A percentile compares a stretch with the other conserved stretches of the same genome.
Conservation (phyloP, 441 rosid genomes). For the Metrosideros polymorpha region DNA sequence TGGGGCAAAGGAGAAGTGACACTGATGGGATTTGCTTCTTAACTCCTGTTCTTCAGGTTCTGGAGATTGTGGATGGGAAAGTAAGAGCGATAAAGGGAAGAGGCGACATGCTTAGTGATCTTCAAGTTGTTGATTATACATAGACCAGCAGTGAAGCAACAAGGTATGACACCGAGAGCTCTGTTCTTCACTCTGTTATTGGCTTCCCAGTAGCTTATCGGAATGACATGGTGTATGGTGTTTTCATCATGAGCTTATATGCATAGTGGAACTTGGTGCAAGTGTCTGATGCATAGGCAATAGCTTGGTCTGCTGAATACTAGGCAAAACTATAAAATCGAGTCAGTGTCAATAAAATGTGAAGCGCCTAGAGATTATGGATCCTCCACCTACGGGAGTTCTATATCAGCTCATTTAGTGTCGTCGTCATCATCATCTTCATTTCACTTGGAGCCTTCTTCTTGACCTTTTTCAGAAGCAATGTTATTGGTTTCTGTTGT, state of each 20-base stretch:
- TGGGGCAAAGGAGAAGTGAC: not conserved
- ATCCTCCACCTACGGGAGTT: not conserved
- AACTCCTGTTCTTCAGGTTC: conserved; percentile 39
- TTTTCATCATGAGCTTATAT: not conserved
- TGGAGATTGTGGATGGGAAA: conserved; percentile 60
- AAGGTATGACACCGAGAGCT: not conserved
- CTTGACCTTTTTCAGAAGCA: not conserved
- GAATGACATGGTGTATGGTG: not conserved
- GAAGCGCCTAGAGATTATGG: not conserved
- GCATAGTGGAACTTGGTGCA: not conserved
- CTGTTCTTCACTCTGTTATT: not conserved
- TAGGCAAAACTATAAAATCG: not conserved
- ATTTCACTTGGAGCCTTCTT: not conserved
- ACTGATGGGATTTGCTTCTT: not conserved
- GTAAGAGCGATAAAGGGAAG: conserved; percentile 64
- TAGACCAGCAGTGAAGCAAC: conserved; percentile 10
- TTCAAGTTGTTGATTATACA: conserved; percentile 43
- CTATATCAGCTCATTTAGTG: not conserved
- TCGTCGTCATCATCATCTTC: not conserved
- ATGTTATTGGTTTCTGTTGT: not conserved
- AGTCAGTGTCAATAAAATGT: not conserved
- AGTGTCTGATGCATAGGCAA: not conserved
- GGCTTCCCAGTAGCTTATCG: not conserved
- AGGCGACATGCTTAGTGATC: conserved; percentile 31
- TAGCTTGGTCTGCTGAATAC: not conserved